phyloP scores from a whole-genome alignment of 805 yeast species.

The Zygoascus bituminiphila region DNA sequence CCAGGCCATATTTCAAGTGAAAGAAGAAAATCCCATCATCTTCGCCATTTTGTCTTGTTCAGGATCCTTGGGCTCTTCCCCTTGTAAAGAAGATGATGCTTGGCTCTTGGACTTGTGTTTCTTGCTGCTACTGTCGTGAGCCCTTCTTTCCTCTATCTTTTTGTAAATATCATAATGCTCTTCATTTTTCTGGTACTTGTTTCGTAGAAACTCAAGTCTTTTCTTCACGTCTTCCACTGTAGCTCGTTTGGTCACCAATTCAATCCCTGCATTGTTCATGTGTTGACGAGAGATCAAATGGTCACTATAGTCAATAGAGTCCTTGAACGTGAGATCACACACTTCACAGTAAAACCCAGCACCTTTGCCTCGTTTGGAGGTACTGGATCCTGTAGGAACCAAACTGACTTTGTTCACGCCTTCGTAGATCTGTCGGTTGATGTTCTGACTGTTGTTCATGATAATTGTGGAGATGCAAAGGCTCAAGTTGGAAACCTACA shows the following conservation, averaged over 20 bases:
- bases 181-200: constrained; percentile 21
- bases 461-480: background rate
- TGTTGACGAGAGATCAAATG: constrained; percentile 75
- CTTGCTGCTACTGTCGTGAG: constrained; percentile 15
- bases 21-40: constrained; percentile 49
- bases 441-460: background rate
- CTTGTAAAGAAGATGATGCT: too few relatives aligned
- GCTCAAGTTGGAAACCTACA: background rate
- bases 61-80: constrained; percentile 10
- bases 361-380: constrained; percentile 41
- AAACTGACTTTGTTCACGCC: constrained; percentile 29
- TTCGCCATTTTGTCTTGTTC: constrained; percentile 24
- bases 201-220: constrained; percentile 32
- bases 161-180: constrained; percentile 30
- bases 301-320: constrained; percentile 70
- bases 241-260: constrained; percentile 35
- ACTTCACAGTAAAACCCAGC: constrained; percentile 81
- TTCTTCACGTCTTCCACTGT: constrained; percentile 42
- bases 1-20: background rate
- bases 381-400: constrained; percentile 28
- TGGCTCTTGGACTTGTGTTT: constrained; percentile 7
- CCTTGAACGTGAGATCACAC: constrained; percentile 76
- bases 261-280: constrained; percentile 27
- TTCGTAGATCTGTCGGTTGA: constrained; percentile 13
- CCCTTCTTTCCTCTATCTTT: constrained; percentile 28